A percentile compares a stretch with the other conserved stretches of the same genome.
Conservation (phyloP, 2,329 filamentous ascomycete species). For the Neopestalotiopsis clavispora region DNA sequence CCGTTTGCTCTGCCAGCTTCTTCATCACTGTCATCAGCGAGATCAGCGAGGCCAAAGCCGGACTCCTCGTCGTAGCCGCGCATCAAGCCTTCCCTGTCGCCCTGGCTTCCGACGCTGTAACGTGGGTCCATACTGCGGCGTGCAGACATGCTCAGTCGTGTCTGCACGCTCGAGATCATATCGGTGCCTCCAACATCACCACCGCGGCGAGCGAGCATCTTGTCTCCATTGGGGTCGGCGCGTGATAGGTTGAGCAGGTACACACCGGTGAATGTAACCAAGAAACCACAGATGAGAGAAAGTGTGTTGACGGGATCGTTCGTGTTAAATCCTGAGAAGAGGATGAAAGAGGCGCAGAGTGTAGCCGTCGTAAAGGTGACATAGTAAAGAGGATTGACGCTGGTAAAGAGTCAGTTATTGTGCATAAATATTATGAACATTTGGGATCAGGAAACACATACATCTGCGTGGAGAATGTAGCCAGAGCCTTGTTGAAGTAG, state of each 20-base stretch:
- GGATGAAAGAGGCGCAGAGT: slow-evolving; percentile 91
- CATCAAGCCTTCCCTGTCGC: slow-evolving; percentile 82
- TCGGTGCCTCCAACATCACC: slow-evolving; percentile 89
- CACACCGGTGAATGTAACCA: slow-evolving; percentile 93
- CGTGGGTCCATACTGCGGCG: slow-evolving; percentile 73
- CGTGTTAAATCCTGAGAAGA: slow-evolving; percentile 96
- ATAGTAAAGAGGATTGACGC: slow-evolving; percentile 95
- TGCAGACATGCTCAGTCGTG: slow-evolving; percentile 90
- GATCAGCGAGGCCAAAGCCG: slow-evolving; percentile 77
- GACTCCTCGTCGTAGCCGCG: slow-evolving; percentile 86
- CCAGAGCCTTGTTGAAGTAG: slow-evolving; percentile 98
- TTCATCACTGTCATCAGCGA: slow-evolving; percentile 78
- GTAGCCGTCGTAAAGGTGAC: slow-evolving; percentile 97
- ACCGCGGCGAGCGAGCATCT: slow-evolving; percentile 65
- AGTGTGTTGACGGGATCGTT: slow-evolving; percentile 90
- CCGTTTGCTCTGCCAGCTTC: slow-evolving; percentile 50
- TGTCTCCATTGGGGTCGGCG: slow-evolving; percentile 81
- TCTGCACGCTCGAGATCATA: slow-evolving; percentile 86
- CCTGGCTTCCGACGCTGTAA: slow-evolving; percentile 66
- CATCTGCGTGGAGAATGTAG: slow-evolving; percentile 97
- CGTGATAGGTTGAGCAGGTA: slow-evolving; percentile 97
- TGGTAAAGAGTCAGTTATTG: slow-evolving; percentile 44
- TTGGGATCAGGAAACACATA: slow-evolving; percentile 51
- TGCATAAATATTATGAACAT: background rate
- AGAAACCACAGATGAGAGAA: slow-evolving; percentile 89